Conservation (phyloP, 2,329 filamentous ascomycete species). For the Neofusicoccum parvum region DNA sequence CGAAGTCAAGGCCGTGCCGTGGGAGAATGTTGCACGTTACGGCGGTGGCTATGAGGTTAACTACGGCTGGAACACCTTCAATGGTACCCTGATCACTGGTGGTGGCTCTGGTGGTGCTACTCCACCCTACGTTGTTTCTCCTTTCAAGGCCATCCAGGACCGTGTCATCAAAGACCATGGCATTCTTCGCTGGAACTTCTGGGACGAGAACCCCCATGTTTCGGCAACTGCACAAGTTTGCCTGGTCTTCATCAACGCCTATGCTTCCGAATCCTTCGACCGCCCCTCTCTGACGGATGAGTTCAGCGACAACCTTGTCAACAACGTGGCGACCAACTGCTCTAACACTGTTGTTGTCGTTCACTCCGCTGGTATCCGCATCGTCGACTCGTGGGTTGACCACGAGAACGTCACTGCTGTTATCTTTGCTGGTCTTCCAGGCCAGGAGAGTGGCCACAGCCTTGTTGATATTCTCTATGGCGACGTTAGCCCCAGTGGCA, state of each 20-base stretch:
- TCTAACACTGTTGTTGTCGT: conserved; percentile 55
- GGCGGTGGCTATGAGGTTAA: conserved; percentile 44
- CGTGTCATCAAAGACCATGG: conserved; percentile 29
- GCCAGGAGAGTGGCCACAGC: conserved; percentile 33
- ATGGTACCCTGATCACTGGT: conserved; percentile 39
- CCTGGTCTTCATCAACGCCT: conserved; percentile 64
- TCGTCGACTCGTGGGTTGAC: conserved; percentile 35
- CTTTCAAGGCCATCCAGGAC: conserved; percentile 46
- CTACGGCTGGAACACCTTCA: conserved; percentile 47
- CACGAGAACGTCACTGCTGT: conserved; percentile 36
- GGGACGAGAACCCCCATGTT: conserved; percentile 32
- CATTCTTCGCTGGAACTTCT: conserved; percentile 40
- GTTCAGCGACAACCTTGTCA: conserved; percentile 43
- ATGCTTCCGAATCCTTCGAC: conserved; percentile 50
- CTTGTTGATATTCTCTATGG: conserved; percentile 32
- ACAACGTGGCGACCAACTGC: conserved; percentile 49
- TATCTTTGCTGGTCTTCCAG: conserved; percentile 34
- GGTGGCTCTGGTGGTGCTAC: conserved; percentile 46
- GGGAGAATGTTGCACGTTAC: conserved; percentile 41
- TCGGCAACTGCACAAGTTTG: conserved; percentile 47
- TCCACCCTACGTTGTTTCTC: conserved; percentile 41
- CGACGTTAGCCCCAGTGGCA: conserved; percentile 71
- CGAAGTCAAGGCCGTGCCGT: conserved; percentile 36
- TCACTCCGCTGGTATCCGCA: conserved; percentile 39
- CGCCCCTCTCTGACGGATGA: conserved; percentile 46